A percentile compares a stretch with the other conserved stretches of the same genome.
phyloP scores from a whole-genome alignment of 345 rosid genomes.

The Bruguiera sexangula region DNA sequence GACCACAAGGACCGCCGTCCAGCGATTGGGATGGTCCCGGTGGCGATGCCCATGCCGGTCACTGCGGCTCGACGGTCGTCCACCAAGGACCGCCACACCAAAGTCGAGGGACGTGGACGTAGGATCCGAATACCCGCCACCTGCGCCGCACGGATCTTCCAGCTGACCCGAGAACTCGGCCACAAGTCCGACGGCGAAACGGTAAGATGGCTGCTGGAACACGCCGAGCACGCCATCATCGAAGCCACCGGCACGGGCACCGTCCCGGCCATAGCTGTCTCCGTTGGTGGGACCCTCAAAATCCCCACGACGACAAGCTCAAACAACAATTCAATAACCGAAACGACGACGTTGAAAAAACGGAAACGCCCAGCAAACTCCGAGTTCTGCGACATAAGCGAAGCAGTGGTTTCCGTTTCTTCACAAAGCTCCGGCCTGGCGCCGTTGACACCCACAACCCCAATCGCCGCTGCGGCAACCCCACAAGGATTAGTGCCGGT shows the following conservation, averaged over 20 bases:
- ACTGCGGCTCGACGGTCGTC: constrained; percentile 33
- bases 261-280: constrained; percentile 44
- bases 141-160: constrained; percentile 51
- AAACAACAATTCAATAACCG: constrained; percentile 3
- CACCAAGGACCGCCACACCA: constrained; percentile 55
- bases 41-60: constrained; percentile 15
- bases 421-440: constrained; percentile 28
- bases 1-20: constrained; percentile 15
- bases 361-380: constrained; percentile 34
- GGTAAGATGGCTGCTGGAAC: constrained; percentile 51
- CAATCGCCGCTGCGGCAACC: constrained; percentile 7
- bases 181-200: constrained; percentile 54
- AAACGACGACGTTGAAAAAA: constrained; percentile 13
- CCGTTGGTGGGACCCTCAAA: constrained; percentile 42
- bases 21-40: constrained; percentile 21
- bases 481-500: constrained; percentile 42
- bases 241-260: constrained; percentile 49
- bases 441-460: constrained; percentile 15
- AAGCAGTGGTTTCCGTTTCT: constrained; percentile 23
- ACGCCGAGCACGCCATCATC: constrained; percentile 42
- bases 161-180: constrained; percentile 44
- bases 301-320: constrained; percentile 27
- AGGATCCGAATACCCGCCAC: constrained; percentile 61
- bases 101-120: constrained; percentile 55
- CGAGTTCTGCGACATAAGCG: constrained; percentile 30